Evolutionary conservation across 495 filamentous ascomycete genomes (phyloP).

Genomic region (Podospora anserina): DNA sequence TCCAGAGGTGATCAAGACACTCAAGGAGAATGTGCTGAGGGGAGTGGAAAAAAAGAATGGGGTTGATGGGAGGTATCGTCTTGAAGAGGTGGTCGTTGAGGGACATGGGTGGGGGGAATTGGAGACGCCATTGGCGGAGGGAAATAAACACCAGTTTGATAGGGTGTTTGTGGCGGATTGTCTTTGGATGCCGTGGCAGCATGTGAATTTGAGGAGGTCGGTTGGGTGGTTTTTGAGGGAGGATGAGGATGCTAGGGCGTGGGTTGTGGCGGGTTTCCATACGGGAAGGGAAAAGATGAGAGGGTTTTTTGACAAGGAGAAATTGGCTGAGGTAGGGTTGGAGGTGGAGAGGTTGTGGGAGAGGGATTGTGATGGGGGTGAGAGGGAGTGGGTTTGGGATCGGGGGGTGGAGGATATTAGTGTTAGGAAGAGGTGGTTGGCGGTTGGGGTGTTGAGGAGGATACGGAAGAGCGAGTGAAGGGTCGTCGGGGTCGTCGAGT

Average conservation of each 20-base stretch:
- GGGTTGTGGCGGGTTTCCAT: conserved; percentile 77
- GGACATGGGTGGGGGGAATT: conserved; percentile 76
- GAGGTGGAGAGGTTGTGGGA: conserved; percentile 70
- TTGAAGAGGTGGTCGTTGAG: conserved; percentile 41
- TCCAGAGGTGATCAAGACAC: conserved; percentile 55
- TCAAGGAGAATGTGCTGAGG: conserved; percentile 57
- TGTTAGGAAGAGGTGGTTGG: conserved; percentile 73
- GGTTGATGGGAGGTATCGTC: background rate
- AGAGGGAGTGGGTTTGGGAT: conserved; percentile 65
- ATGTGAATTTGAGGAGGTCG: conserved; percentile 64
- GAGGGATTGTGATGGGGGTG: conserved; percentile 63
- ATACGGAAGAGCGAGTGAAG: conserved; percentile 6
- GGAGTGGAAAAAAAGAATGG: conserved; percentile 20
- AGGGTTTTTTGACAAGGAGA: conserved; percentile 64
- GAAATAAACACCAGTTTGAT: conserved; percentile 53
- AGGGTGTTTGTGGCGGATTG: conserved; percentile 79
- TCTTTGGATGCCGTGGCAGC: conserved; percentile 80
- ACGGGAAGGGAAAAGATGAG: conserved; percentile 72
- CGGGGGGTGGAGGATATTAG: conserved; percentile 60
- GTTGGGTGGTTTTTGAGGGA: conserved; percentile 67
- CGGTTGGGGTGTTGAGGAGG: conserved; percentile 58
- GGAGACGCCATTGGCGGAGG: conserved; percentile 50
- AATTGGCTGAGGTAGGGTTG: conserved; percentile 55
- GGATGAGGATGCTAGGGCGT: conserved; percentile 51
- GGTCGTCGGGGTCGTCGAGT: background rate